A percentile compares a stretch with the other conserved stretches of the same genome.
These are phyloP conservation scores for Phytopythium vexans DNA, from an alignment of 352 stramenopile genomes.

Conservation along the genomic window DNA sequence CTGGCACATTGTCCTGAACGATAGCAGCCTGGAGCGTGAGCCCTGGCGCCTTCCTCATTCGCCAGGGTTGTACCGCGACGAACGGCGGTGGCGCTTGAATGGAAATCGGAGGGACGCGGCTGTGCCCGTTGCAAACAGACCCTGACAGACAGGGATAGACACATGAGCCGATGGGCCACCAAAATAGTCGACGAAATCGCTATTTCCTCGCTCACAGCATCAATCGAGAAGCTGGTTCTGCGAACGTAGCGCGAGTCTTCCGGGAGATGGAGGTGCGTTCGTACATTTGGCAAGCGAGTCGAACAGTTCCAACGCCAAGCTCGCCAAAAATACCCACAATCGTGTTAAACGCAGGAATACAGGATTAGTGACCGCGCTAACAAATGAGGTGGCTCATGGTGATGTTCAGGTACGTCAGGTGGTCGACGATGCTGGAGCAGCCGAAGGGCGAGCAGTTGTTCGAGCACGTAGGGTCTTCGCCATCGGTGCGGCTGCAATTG, in stretches of 20 bases:
- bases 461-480: slow-evolving; percentile 69
- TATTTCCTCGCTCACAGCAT: too few relatives aligned
- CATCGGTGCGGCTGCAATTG: slow-evolving; percentile 49
- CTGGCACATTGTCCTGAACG: slow-evolving; percentile 84
- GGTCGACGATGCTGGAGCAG: slow-evolving; percentile 81
- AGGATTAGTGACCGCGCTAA: slow-evolving; percentile 13
- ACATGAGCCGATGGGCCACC: too few relatives aligned
- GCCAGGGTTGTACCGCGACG: background rate
- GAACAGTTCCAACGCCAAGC: too few relatives aligned
- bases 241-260: too few relatives aligned
- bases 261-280: too few relatives aligned
- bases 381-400: slow-evolving; percentile 87
- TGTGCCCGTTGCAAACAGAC: too few relatives aligned
- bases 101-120: background rate
- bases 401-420: slow-evolving; percentile 86
- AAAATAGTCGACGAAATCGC: too few relatives aligned
- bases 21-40: slow-evolving; percentile 61
- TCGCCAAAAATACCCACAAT: too few relatives aligned
- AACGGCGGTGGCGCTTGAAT: background rate
- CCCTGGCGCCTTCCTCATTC: slow-evolving; percentile 52
- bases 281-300: too few relatives aligned
- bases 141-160: too few relatives aligned
- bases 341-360: too few relatives aligned
- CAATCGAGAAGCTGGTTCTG: too few relatives aligned
- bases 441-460: slow-evolving; percentile 69